Conservation (phyloP, 345 rosid genomes). For the Salix suchowensis region DNA sequence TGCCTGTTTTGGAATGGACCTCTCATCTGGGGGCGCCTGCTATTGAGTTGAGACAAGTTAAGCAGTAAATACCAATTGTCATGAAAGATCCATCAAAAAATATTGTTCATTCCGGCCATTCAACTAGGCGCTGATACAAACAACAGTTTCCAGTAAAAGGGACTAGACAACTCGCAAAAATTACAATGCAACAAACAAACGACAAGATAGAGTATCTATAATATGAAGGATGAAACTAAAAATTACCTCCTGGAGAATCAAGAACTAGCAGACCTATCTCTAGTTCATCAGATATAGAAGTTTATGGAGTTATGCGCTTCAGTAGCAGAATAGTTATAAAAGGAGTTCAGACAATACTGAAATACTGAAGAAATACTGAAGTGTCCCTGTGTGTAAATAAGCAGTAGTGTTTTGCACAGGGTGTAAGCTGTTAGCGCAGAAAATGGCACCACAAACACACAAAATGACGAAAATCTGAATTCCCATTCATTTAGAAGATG, state of each 20-base stretch:
- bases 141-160: background rate
- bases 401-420: background rate
- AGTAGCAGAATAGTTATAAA: background rate
- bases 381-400: background rate
- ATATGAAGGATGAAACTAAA: background rate
- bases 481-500: background rate
- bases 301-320: no score
- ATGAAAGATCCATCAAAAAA: background rate
- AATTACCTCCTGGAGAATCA: background rate
- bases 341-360: background rate
- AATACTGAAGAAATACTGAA: background rate
- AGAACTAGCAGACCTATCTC: background rate
- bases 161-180: background rate
- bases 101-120: background rate
- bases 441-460: background rate
- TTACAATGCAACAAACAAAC: background rate
- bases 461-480: background rate
- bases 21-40: constrained; percentile 54
- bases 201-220: background rate
- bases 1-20: constrained; percentile 25
- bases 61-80: background rate
- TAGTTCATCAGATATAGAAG: background rate
- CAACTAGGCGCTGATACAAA: background rate
- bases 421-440: background rate
- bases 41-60: background rate